These are phyloP conservation scores for Magnusiomyces starmeri DNA, from an alignment of 1,139 yeast genomes.

Conservation along the genomic window DNA sequence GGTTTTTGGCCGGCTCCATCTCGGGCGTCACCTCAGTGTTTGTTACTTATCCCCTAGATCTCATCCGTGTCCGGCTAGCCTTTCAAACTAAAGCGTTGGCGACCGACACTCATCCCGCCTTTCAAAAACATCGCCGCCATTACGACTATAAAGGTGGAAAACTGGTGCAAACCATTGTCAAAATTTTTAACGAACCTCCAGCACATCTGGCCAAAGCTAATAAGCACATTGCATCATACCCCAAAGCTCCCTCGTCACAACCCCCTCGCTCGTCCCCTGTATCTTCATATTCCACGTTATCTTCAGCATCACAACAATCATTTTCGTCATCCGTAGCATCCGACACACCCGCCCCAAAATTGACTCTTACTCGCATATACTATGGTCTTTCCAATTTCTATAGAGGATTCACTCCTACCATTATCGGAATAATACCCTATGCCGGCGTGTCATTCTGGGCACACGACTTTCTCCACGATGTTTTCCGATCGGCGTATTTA, in stretches of 20 bases:
- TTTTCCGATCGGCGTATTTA: conserved; percentile 54
- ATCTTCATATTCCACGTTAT: conserved; percentile 17
- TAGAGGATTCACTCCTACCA: conserved; percentile 91
- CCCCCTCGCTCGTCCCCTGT: conserved; percentile 9
- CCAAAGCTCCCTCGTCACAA: conserved; percentile 30
- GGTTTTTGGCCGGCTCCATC: conserved; percentile 83
- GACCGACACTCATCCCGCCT: conserved; percentile 14
- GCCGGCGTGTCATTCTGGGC: conserved; percentile 97
- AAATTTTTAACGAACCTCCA: conserved; percentile 52
- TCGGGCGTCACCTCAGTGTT: conserved; percentile 81
- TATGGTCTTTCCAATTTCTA: conserved; percentile 58
- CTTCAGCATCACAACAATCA: conserved; percentile 19
- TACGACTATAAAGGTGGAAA: conserved; percentile 42
- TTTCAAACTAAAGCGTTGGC: conserved; percentile 54
- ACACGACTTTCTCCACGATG: conserved; percentile 84
- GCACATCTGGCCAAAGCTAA: no score
- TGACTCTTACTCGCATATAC: conserved; percentile 25
- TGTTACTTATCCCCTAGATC: conserved; percentile 86
- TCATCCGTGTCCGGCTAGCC: conserved; percentile 85
- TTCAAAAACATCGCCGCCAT: conserved; percentile 24
- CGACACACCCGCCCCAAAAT: conserved; percentile 31
- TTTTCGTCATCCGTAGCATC: background rate
- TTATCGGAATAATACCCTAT: conserved; percentile 92
- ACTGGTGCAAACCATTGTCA: conserved; percentile 45
- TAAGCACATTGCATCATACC: conserved; percentile 13